Evolutionary conservation across 192 early-diverging fungal species (phyloP).

Genomic region (Linnemannia schmuckeri): DNA sequence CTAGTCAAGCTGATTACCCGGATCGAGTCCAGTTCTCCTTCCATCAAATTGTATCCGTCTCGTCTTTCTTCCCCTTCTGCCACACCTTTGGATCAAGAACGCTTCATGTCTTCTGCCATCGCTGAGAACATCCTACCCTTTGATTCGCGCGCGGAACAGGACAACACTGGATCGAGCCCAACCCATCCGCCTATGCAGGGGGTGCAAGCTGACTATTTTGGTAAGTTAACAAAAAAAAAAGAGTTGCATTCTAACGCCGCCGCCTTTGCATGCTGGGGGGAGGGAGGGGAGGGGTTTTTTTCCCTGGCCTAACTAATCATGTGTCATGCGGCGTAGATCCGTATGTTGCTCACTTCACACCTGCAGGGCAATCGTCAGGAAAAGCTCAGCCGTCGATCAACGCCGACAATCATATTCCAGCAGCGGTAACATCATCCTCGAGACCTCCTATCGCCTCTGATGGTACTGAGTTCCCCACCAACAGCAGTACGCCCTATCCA

Average conservation of each 20-base stretch:
- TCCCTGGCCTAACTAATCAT: neutral
- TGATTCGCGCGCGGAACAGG: neutral
- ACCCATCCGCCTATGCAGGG: neutral
- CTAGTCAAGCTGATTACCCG: constrained; percentile 33
- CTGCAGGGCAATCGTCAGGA: neutral
- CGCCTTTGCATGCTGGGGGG: neutral
- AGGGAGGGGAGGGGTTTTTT: too few relatives aligned
- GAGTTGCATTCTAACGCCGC: neutral
- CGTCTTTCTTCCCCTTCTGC: constrained; percentile 31
- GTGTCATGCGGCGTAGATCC: constrained; percentile 2
- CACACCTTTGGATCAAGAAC: constrained; percentile 3
- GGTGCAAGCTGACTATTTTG: constrained; percentile 35
- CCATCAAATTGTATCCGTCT: constrained; percentile 36
- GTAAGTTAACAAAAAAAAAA: constrained; percentile 9
- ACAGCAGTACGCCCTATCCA: neutral
- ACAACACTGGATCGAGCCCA: neutral
- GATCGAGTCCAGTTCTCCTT: constrained; percentile 32
- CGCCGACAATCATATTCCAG: neutral
- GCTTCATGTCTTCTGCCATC: neutral
- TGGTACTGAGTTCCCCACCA: neutral
- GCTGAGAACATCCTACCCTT: neutral
- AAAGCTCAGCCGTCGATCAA: neutral
- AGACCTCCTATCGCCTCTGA: neutral
- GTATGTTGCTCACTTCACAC: constrained; percentile 15
- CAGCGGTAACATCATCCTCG: neutral